Evolutionary conservation across 2,329 filamentous ascomycete species (phyloP), one percentile per base, ranked within the genome.

Genomic region (Sporothrix sp.): DNA sequence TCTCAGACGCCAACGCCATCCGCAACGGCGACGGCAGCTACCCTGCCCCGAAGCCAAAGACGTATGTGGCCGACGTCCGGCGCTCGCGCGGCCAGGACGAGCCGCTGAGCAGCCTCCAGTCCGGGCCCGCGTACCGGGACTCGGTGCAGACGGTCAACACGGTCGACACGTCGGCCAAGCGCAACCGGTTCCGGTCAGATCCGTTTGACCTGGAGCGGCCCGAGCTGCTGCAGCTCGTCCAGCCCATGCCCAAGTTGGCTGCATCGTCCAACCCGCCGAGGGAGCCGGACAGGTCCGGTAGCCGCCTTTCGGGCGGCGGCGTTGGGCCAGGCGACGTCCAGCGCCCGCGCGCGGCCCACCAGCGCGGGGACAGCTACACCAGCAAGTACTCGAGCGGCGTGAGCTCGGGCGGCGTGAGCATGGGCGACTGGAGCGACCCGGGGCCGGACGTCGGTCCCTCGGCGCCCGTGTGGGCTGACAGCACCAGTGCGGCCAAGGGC

Each of bases 151-250:
- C 68, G n/a, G 58, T 68, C 40, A 58, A 59, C 46, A 59, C 53
- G 14, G 68, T 72, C 39, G 69, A 68, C 39, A 70, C 66, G 6
- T 65, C 68, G 14, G 52, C 52, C 1, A 53, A 54, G 7, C 56
- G 56, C 50, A 74, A 74, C 58, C 79, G 78, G 59, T 78, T 80
- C 61, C 75, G 78, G 39, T 81, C 78, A 2, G 79, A 83, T 56
- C 79, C 78, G 2, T 83, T 83, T 58, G 80, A 84, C 57, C 68
- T 83, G n/a, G 79, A 83, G 60, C 63, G 69, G 38, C 69, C 75
- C 30, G 69, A 76, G 58, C 63, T 75, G 7, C 65, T 71, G 3
- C 59, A 58, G 39, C 58, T 62, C 28, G 59, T 60, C 14, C 58
- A 58, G 42, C 60, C 32, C 10, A 23, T 33, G 8, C 49, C 27